Conservation (phyloP, 441 rosid genomes). For the Syzygium malaccense region DNA sequence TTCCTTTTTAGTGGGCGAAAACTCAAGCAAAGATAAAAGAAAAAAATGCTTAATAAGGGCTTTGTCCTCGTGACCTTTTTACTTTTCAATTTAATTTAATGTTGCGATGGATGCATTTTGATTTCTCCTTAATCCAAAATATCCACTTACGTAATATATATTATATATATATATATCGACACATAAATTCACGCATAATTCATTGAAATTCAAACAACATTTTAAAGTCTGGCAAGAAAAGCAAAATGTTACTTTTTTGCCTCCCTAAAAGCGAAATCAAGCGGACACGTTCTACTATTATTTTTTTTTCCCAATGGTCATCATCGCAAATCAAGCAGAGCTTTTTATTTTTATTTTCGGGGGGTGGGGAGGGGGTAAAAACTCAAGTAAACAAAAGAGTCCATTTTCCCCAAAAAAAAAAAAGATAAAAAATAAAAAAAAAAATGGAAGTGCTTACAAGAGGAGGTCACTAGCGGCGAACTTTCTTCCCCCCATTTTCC, state of each 20-base stretch:
- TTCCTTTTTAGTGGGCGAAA: fast-evolving
- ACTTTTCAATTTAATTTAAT: no score
- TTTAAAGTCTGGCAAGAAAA: not conserved
- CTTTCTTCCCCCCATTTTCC: not conserved
- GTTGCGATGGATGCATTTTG: not conserved
- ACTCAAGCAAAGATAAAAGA: not conserved
- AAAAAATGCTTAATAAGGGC: not conserved
- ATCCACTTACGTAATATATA: no score
- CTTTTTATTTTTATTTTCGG: not conserved
- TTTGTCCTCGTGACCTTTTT: no score
- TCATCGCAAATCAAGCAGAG: not conserved
- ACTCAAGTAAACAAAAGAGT: not conserved
- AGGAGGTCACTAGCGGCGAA: not conserved
- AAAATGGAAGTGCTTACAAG: not conserved
- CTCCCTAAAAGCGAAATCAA: not conserved
- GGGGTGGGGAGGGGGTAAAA: not conserved
- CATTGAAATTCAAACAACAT: not conserved
- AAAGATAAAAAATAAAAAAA: no score
- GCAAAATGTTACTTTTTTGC: not conserved
- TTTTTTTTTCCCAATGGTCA: not conserved
- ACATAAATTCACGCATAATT: not conserved
- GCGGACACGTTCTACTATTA: not conserved
- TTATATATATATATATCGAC: not conserved
- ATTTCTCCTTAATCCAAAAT: no score
- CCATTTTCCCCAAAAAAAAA: not conserved